Evolutionary conservation across 1,284 basidiomycete genomes (phyloP).

Genomic region (Porogramme epimiltina): DNA sequence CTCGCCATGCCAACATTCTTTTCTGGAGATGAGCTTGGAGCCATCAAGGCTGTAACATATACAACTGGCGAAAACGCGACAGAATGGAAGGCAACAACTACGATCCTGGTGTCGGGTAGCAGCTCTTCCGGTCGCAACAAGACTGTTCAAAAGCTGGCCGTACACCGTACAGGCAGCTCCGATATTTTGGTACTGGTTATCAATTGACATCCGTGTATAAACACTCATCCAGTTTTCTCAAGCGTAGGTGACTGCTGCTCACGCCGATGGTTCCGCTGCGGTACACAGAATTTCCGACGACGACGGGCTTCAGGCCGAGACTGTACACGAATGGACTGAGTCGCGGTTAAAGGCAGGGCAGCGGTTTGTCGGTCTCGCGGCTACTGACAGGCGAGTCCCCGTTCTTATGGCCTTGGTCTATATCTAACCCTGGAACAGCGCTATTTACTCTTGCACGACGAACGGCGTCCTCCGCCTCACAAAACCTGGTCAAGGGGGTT

Average conservation of each 20-base stretch:
- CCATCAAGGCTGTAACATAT: constrained; percentile 63
- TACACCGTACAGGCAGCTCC: constrained; percentile 16
- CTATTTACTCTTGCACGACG: constrained; percentile 68
- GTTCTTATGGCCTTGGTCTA: not conserved
- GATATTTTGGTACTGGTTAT: constrained; percentile 24
- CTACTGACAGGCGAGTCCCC: constrained; percentile 44
- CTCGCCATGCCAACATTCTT: constrained; percentile 64
- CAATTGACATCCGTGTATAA: not conserved
- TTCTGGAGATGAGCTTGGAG: constrained; percentile 73
- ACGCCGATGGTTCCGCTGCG: constrained; percentile 55
- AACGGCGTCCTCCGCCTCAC: constrained; percentile 67
- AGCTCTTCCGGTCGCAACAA: constrained; percentile 34
- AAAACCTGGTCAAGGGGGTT: constrained; percentile 31
- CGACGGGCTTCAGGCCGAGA: constrained; percentile 34
- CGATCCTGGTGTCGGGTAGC: constrained; percentile 39
- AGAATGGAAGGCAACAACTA: constrained; percentile 33
- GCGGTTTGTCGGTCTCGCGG: constrained; percentile 61
- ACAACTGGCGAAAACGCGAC: constrained; percentile 12
- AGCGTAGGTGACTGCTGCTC: constrained; percentile 63
- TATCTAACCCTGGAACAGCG: constrained; percentile 34
- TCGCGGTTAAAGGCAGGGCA: constrained; percentile 52
- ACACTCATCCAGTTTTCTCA: constrained; percentile 21
- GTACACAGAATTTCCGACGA: constrained; percentile 45
- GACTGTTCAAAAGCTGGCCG: constrained; percentile 43
- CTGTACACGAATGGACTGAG: constrained; percentile 62